Conservation (phyloP, 805 yeast species). For the Hagleromyces aurorensis region DNA sequence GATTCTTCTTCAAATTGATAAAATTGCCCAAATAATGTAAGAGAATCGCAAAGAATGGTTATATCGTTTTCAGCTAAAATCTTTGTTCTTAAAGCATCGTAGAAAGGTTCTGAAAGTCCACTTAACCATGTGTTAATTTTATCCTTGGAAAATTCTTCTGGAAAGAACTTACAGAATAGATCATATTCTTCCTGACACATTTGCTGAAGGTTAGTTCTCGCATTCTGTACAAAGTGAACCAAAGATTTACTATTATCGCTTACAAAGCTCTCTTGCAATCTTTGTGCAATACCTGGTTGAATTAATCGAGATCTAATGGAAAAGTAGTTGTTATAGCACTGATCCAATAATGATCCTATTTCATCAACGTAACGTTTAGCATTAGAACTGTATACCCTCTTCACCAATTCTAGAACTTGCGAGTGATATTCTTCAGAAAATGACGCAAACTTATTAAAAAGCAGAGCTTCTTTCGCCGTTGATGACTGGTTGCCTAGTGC, state of each 20-base stretch:
- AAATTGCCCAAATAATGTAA: conserved; percentile 59
- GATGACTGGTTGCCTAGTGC: conserved; percentile 19
- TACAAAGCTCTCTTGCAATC: conserved; percentile 27
- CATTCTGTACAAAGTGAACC: conserved; percentile 55
- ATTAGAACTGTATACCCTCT: conserved; percentile 20
- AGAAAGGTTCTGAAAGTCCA: conserved; percentile 65
- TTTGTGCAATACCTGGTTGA: conserved; percentile 33
- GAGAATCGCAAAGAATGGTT: conserved; percentile 61
- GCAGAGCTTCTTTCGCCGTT: conserved; percentile 51
- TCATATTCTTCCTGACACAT: conserved; percentile 53
- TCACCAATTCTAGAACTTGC: conserved; percentile 34
- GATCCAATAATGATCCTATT: conserved; percentile 41
- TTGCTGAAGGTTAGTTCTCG: conserved; percentile 51
- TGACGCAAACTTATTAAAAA: conserved; percentile 55
- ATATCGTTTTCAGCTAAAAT: conserved; percentile 68
- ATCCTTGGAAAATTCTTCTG: conserved; percentile 29
- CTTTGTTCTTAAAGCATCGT: conserved; percentile 57
- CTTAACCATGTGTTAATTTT: conserved; percentile 51
- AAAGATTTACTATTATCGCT: conserved; percentile 29
- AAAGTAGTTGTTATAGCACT: conserved; percentile 58
- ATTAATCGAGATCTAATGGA: conserved; percentile 46
- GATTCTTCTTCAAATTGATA: conserved; percentile 52
- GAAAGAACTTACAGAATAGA: conserved; percentile 50
- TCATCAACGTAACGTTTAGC: conserved; percentile 53
- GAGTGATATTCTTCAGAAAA: conserved; percentile 35